Evolutionary conservation across 202 grass and related monocot genomes (phyloP).

Genomic region (Bolboschoenoplectus hybrid): DNA sequence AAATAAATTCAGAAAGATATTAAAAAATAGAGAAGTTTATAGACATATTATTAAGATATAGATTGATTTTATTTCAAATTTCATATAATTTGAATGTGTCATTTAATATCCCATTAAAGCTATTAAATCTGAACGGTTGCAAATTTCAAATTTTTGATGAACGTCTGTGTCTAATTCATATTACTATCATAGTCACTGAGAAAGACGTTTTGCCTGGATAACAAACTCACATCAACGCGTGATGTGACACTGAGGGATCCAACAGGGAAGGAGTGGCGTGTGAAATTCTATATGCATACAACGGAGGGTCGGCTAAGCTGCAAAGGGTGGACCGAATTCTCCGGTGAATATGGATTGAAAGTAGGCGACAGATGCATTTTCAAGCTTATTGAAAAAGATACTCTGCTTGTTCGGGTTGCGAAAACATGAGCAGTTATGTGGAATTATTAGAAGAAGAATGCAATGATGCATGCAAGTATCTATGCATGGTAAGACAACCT

Average conservation of each 20-base stretch:
- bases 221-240: constrained; percentile 12
- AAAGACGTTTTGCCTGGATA: constrained; percentile 20
- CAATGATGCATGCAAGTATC: neutral
- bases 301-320: neutral
- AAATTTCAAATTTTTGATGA: neutral
- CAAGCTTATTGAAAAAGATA: constrained; percentile 19
- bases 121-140: too few relatives aligned
- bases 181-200: neutral
- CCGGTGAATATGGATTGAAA: constrained; percentile 9
- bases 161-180: neutral
- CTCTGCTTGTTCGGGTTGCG: neutral
- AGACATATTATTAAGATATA: too few relatives aligned
- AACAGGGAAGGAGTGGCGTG: constrained; percentile 26
- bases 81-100: too few relatives aligned
- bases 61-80: too few relatives aligned
- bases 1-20: too few relatives aligned
- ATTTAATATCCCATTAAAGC: too few relatives aligned
- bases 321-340: constrained; percentile 7
- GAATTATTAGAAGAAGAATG: neutral
- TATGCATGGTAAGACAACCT: neutral
- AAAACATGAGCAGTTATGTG: neutral
- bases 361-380: constrained; percentile 25
- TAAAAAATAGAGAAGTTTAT: too few relatives aligned
- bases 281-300: neutral
- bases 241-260: constrained; percentile 1